Evolutionary conservation across 2,329 filamentous ascomycete species (phyloP).

Genomic region (Davidsoniella eucalypti): DNA sequence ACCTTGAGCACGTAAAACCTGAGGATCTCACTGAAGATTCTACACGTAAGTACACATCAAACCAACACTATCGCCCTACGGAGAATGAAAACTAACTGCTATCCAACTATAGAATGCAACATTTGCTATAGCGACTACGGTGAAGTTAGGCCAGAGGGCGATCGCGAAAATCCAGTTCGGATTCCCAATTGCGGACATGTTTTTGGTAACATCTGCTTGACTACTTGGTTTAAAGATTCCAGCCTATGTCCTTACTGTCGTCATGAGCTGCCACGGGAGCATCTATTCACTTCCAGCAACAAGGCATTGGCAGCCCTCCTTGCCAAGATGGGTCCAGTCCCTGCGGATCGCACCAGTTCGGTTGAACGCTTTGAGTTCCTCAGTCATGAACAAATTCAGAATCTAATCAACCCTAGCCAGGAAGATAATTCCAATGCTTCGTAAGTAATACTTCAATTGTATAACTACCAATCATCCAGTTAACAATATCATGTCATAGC

Average conservation of each 20-base stretch:
- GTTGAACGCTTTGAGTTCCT: conserved; percentile 10
- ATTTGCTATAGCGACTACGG: conserved; percentile 51
- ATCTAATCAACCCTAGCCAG: background rate
- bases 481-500: background rate
- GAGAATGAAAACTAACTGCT: background rate
- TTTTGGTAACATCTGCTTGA: conserved; percentile 48
- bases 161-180: conserved; percentile 38
- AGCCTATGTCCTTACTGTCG: conserved; percentile 49
- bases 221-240: conserved; percentile 47
- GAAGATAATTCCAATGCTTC: background rate
- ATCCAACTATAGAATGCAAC: conserved; percentile 31
- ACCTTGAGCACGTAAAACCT: conserved; percentile 30
- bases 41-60: conserved; percentile 10
- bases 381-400: background rate
- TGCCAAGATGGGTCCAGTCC: conserved; percentile 4
- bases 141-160: conserved; percentile 37
- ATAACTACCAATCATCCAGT: no score
- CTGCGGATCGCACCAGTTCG: background rate
- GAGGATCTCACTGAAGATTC: conserved; percentile 24
- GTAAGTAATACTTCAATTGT: background rate
- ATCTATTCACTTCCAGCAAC: conserved; percentile 7
- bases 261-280: conserved; percentile 39
- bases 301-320: conserved; percentile 2
- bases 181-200: conserved; percentile 47
- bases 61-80: background rate